Base-by-base conservation (phyloP, 768 basidiomycete genomes). In the Dictyophora rubrovolvata region DNA sequence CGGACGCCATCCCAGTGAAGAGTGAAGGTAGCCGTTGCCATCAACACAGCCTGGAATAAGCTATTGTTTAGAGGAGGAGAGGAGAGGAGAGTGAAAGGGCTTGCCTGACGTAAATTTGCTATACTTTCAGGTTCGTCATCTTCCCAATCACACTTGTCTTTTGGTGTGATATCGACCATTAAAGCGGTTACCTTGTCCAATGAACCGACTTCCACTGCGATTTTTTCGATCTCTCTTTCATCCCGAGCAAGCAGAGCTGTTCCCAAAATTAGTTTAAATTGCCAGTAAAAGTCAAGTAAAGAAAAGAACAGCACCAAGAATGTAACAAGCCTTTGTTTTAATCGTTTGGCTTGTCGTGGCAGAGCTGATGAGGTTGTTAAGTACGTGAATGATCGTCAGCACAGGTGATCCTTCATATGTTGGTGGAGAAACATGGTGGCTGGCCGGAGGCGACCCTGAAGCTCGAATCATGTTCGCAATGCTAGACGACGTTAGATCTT, bases 1-100 rank as follows among this genome's bases (percentile, higher is more conserved):
- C 92, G 83, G 49, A 89, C 81, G 42, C 87, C 81, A 62, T 86
- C 86, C 62, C 84, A 80, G 60, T 82, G 85, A 7, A 93, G 77
- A 1, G 85, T 73, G 17, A 95, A 78, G 1, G 87, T 74, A 0
- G 90, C 87, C 21, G 90, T 76, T 0, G 85, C 75, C 4, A 84
- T 84, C n/a, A 96, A 72, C 0, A 82, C 78, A 11, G 85, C 89
- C 87, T 91, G 56, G 51, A 50, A 18, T 7, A 28, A 28, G 28
- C 28, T 28, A 42, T 16, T 20, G 20, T 60, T 60, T 21, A 6
- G 56, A 60, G 17, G 28, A 20, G 18, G 21, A 52, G 36, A 20
- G 37, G 35, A 9, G 17, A 52, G 59, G 57, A 47, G 54, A 50
- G 47, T 33, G 48, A 58, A 16, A 11, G 49, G 3, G 50, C 73